Base-by-base conservation (phyloP, 257 asterid species). In the Datura wrightii region DNA sequence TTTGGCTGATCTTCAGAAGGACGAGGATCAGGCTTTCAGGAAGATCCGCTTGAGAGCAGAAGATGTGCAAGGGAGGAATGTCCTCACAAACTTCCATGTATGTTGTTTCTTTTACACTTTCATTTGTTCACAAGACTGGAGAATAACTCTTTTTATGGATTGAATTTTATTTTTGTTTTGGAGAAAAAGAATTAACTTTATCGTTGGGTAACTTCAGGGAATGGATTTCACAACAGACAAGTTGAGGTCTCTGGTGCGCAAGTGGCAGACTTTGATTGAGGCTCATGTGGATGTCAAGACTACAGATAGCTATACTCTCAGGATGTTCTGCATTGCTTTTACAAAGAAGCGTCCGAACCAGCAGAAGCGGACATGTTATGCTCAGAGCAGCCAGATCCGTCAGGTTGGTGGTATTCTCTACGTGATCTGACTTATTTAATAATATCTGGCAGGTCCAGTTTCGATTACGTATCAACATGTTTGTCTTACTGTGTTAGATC, bases 261-360 rank as follows among this genome's bases (percentile, higher is more conserved):
- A 91, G 71, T 86, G 96, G 86, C 97, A 93, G 83, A 80, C 97
- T 15, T 79, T 93, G 71, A 93, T 93, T 48, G 97, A 93, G 79
- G 93, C 97, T 16, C 97, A 93, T 24, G 94, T 93, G 0, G 94
- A 93, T 88, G 94, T 93, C 10, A 93, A 93, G 89, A 93, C 97
- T 6, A 89, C 97, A 2, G 97, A 93, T 67, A 85, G 55, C 89
- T 93, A 82, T 60, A 90, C 94, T n/a, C 79, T 93, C 83, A 88
- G 97, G 71, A 24, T 91, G 90, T 92, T 92, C 88, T 90, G 93
- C 89, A 92, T 92, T 83, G 96, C 89, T 76, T 92, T 92, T 78
- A 91, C 96, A 3, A 92, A 91, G 89, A 92, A 92, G 91, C 94
- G 96, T 84, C 90, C 87, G 18, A 92, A 92, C 89, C 96, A 92